Evolutionary conservation across 257 asterid genomes (phyloP), one percentile per base, ranked within the genome.

Genomic region (Forsythia suspensa): DNA sequence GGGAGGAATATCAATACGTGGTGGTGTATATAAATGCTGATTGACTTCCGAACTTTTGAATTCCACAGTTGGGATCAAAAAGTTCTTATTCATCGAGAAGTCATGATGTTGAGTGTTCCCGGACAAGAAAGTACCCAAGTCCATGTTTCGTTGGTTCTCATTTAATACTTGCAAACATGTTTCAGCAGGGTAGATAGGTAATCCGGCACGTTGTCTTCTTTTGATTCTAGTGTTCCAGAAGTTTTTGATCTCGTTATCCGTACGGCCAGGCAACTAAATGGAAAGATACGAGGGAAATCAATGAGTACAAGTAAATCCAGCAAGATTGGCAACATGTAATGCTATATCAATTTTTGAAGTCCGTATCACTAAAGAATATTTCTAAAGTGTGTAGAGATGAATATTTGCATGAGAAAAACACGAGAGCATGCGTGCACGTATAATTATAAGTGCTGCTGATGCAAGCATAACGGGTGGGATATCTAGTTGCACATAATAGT

Each of bases 211-310:
- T 51, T 85, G 90, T 24, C 82, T 79, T 83, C 91, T 85, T 81
- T 90, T 90, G 80, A 79, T 84, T 76, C 94, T 82, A 4, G 94
- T 90, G 83, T 89, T 87, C 93, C 93, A 89, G 79, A 82, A 89
- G 80, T 89, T 89, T 77, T 89, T 89, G 46, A 89, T 89, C 84
- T 89, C 93, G 24, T 89, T 89, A 76, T 89, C 93, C 18, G 93
- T 89, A 40, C 93, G 89, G 46, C 93, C 93, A 46, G 93, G 93
- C 48, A 89, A 77, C 93, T 89, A 71, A 1, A 38, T 29, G 43
- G 61, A n/a, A 75, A 16, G 4, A 24, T 12, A 71, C 38, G 75
- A 66, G 69, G 67, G 12, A 38, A 63, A 44, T 8, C 44, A 69
- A 20, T 4, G 38, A 67, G 66, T 55, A 66, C 8, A 39, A 34